A percentile compares a stretch with the other conserved stretches of the same genome.
phyloP scores from a whole-genome alignment of 176 grass and related monocot genomes.

The Oryza longistaminata region DNA sequence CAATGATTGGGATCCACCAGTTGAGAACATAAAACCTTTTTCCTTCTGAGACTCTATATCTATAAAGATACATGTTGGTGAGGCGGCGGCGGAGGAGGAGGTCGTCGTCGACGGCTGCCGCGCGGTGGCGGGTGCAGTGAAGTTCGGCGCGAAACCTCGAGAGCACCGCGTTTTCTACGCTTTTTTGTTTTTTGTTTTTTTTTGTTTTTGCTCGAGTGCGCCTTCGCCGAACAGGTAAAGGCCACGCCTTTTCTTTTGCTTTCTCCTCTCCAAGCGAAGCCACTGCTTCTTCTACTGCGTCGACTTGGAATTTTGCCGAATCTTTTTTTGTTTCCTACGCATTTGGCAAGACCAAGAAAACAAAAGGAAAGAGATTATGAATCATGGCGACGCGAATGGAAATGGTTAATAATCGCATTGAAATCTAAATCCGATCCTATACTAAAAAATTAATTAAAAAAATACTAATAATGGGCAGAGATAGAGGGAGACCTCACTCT shows the following conservation, averaged over 20 bases:
- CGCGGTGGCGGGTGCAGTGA: neutral
- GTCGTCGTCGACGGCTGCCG: neutral
- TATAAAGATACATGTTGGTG: too few relatives aligned
- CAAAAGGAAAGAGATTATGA: neutral
- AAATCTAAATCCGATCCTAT: constrained; percentile 9
- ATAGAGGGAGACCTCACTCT: neutral
- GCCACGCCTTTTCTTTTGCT: constrained; percentile 13
- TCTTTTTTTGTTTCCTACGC: neutral
- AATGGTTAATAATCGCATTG: neutral
- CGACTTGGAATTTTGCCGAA: neutral
- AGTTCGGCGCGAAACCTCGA: neutral
- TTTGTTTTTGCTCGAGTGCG: neutral
- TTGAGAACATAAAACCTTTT: too few relatives aligned
- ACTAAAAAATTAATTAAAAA: neutral
- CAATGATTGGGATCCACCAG: too few relatives aligned
- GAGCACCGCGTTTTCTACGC: neutral
- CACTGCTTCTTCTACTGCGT: neutral
- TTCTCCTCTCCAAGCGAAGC: neutral
- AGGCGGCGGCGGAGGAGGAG: too few relatives aligned
- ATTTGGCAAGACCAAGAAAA: neutral
- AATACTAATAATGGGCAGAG: neutral
- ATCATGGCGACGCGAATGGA: neutral
- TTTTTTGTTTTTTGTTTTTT: too few relatives aligned
- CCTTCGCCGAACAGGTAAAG: constrained; percentile 20
- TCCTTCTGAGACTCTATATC: too few relatives aligned